Percentiles rank a stretch among this genome's conserved stretches.
Evolutionary conservation across 768 basidiomycete species (phyloP).

Genomic region (Trametes villosa): DNA sequence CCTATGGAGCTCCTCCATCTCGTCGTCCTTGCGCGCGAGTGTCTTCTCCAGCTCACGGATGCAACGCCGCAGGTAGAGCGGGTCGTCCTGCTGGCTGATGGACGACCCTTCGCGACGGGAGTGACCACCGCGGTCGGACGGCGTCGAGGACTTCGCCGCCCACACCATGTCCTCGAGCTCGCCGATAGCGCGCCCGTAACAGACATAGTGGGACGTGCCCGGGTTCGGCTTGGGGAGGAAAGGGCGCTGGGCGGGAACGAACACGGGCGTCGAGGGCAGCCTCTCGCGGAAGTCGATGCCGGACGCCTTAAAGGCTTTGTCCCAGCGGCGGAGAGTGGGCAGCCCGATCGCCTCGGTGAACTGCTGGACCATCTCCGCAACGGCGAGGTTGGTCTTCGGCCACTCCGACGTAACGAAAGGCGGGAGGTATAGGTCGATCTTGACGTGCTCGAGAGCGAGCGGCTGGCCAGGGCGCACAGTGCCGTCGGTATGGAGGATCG

Average conservation of each 20-base stretch:
- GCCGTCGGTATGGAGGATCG: slow-evolving; percentile 1
- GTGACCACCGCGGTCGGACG: too few relatives aligned
- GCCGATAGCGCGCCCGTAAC: not conserved
- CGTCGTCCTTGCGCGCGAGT: too few relatives aligned
- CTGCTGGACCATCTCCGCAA: not conserved
- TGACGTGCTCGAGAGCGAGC: not conserved
- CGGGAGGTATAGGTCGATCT: not conserved
- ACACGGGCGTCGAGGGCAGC: not conserved
- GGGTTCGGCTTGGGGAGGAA: not conserved
- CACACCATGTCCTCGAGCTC: not conserved
- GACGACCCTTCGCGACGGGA: too few relatives aligned
- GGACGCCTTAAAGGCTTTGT: not conserved
- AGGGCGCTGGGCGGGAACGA: not conserved
- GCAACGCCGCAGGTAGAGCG: too few relatives aligned
- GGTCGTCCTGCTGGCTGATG: too few relatives aligned
- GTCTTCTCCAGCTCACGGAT: too few relatives aligned
- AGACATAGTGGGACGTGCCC: not conserved
- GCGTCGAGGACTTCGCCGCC: too few relatives aligned
- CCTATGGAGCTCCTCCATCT: too few relatives aligned
- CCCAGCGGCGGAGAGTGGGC: not conserved
- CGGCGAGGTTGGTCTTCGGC: not conserved
- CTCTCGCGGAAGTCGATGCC: not conserved
- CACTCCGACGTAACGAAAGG: not conserved
- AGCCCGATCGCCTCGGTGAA: not conserved
- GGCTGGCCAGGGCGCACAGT: not conserved